phyloP scores from a whole-genome alignment of 345 rosid genomes.

The Cardamine resedifolia region DNA sequence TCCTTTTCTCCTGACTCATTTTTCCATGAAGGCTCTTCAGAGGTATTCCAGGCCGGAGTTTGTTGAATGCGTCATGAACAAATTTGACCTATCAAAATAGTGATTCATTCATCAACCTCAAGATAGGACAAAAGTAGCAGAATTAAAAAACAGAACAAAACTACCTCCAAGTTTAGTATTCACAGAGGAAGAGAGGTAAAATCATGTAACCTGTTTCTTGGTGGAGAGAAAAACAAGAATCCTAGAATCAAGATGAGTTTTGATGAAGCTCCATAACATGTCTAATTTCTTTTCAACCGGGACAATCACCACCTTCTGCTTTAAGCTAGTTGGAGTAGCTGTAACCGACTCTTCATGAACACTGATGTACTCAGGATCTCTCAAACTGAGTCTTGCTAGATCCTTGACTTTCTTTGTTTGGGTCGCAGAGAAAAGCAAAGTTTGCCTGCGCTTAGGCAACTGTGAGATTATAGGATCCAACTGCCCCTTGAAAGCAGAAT shows the following conservation, averaged over 20 bases:
- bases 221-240: slow-evolving; percentile 91
- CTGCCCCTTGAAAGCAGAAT: slow-evolving; percentile 77
- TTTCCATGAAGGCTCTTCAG: slow-evolving; percentile 93
- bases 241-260: slow-evolving; percentile 69
- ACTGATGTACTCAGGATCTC: slow-evolving; percentile 89
- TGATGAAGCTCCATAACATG: slow-evolving; percentile 92
- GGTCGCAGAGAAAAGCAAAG: slow-evolving; percentile 93
- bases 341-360: slow-evolving; percentile 82
- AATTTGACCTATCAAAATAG: slow-evolving; percentile 65
- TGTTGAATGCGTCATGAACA: slow-evolving; percentile 92
- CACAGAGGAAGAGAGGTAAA: neutral
- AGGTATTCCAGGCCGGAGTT: slow-evolving; percentile 92
- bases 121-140: neutral
- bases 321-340: slow-evolving; percentile 77
- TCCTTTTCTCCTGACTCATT: slow-evolving; percentile 87
- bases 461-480: slow-evolving; percentile 87
- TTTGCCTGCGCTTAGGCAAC: slow-evolving; percentile 78
- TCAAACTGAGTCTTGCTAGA: slow-evolving; percentile 95
- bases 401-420: slow-evolving; percentile 94
- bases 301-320: slow-evolving; percentile 82
- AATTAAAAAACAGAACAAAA: neutral
- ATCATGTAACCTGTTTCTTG: slow-evolving; percentile 76
- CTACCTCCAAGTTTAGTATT: neutral
- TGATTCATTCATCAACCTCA: slow-evolving; percentile 1
- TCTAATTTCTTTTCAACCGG: slow-evolving; percentile 89